phyloP scores from a whole-genome alignment of 2,329 filamentous ascomycete genomes.

The Epichloe scottii region DNA sequence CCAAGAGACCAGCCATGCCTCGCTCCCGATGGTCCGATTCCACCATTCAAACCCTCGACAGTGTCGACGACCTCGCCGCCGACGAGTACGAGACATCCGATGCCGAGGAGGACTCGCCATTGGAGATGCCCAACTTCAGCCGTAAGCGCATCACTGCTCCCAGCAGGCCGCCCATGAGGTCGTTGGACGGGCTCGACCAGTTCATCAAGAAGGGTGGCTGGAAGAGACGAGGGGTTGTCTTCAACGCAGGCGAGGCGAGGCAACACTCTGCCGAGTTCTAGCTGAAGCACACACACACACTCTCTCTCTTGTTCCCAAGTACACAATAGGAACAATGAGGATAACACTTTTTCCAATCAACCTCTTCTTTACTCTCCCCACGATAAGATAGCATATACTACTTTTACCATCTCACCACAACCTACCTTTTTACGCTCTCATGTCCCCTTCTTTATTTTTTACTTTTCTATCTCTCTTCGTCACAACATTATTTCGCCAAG shows the following conservation, averaged over 20 bases:
- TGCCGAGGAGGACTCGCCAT: slow-evolving; percentile 9
- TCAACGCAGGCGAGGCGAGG: slow-evolving; percentile 20
- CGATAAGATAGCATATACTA: neutral
- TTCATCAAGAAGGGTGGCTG: slow-evolving; percentile 30
- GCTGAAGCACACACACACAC: neutral
- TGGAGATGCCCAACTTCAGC: slow-evolving; percentile 22
- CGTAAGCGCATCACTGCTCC: slow-evolving; percentile 18
- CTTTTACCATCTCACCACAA: neutral
- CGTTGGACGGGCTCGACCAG: slow-evolving; percentile 27
- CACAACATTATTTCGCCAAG: neutral
- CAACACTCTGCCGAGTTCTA: neutral
- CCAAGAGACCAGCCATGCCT: slow-evolving; percentile 19
- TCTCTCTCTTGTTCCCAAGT: no score
- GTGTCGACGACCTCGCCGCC: slow-evolving; percentile 8
- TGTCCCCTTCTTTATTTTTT: neutral
- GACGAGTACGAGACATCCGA: slow-evolving; percentile 11
- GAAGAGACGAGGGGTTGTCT: slow-evolving; percentile 31
- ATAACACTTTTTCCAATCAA: no score
- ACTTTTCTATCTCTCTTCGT: neutral
- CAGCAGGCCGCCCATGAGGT: slow-evolving; percentile 25
- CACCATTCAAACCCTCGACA: slow-evolving; percentile 22
- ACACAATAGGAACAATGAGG: no score
- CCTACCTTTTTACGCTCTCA: neutral
- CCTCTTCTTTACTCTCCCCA: no score
- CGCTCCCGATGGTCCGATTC: slow-evolving; percentile 31